Evolutionary conservation across 768 basidiomycete species (phyloP).

Genomic region (Amanita inopinata): DNA sequence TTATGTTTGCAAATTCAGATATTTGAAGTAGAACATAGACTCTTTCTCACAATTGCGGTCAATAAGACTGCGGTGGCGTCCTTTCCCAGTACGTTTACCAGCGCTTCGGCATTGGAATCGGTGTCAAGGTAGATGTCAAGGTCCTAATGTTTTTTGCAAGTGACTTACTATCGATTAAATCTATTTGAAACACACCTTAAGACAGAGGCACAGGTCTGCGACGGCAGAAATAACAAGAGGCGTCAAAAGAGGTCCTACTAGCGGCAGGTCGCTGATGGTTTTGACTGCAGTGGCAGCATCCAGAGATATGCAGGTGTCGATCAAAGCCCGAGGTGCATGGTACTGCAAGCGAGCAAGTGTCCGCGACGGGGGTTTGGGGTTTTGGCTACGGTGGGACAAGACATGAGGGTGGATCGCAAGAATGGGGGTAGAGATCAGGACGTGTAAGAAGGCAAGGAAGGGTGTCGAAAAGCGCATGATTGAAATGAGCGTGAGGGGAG

Average conservation of each 20-base stretch:
- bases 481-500: too few relatives aligned
- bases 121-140: constrained; percentile 24
- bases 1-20: background rate
- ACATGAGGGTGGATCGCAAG: constrained; percentile 14
- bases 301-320: constrained; percentile 23
- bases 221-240: constrained; percentile 15
- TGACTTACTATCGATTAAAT: constrained; percentile 7
- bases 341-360: constrained; percentile 19
- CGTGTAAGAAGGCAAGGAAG: background rate
- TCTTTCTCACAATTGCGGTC: constrained; percentile 19
- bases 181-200: constrained; percentile 21
- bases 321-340: constrained; percentile 18
- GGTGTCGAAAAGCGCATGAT: constrained; percentile 4
- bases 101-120: constrained; percentile 17
- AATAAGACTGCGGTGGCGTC: constrained; percentile 16
- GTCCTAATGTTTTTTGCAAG: constrained; percentile 16
- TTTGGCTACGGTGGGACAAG: constrained; percentile 17
- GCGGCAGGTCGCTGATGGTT: constrained; percentile 16
- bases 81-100: constrained; percentile 20
- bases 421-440: constrained; percentile 1
- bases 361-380: constrained; percentile 12
- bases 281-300: constrained; percentile 16
- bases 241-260: constrained; percentile 16
- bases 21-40: background rate
- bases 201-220: constrained; percentile 28